phyloP scores from a whole-genome alignment of 2,329 filamentous ascomycete genomes.

The Sporothrix protearum region DNA sequence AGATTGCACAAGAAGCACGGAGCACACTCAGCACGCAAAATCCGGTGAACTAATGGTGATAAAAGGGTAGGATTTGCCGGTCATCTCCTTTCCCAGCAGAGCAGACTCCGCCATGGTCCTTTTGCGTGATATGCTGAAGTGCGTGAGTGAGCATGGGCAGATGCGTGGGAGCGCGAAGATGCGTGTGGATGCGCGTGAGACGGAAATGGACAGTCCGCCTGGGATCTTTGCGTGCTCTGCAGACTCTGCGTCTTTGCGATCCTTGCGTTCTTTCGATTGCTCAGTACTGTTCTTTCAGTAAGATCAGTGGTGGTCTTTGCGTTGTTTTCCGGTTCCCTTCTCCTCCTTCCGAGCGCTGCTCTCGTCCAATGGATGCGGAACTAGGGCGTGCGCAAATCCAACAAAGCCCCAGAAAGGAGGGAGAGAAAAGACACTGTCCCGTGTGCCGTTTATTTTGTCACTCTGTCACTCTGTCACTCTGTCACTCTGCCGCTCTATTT shows the following conservation, averaged over 20 bases:
- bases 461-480: background rate
- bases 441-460: background rate
- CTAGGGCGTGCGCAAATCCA: slow-evolving; percentile 5
- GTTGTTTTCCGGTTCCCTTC: background rate
- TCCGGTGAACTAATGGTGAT: background rate
- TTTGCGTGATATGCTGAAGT: background rate
- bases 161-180: background rate
- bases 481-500: no score
- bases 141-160: background rate
- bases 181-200: background rate
- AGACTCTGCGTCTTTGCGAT: background rate
- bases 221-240: slow-evolving; percentile 6
- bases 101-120: background rate
- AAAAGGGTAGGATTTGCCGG: background rate
- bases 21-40: background rate
- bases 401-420: background rate
- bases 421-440: background rate
- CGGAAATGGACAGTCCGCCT: background rate
- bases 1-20: slow-evolving; percentile 1
- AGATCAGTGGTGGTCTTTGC: no score
- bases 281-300: no score
- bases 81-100: background rate
- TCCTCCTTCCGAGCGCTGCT: background rate
- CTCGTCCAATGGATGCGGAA: slow-evolving; percentile 7
- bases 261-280: slow-evolving; percentile 5